Conservation (phyloP, 768 basidiomycete genomes). For the button mushroom (Agaricus bisporus) region DNA sequence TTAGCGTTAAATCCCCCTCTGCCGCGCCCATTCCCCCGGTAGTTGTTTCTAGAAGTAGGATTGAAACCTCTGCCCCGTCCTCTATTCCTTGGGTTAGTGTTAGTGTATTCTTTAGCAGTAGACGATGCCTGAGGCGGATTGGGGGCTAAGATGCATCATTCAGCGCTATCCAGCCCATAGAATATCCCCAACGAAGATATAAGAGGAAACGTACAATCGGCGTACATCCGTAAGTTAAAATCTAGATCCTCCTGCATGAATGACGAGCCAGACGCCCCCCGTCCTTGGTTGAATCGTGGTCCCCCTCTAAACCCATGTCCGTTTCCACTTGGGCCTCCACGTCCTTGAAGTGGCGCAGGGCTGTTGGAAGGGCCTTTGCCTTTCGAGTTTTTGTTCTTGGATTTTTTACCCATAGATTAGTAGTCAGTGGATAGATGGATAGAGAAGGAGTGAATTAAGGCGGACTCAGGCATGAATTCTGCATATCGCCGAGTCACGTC, state of each 20-base stretch:
- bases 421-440: no score
- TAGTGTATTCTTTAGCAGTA: background rate
- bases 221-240: conserved; percentile 18
- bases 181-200: background rate
- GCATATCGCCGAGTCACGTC: no score
- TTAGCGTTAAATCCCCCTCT: conserved; percentile 3
- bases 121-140: background rate
- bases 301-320: conserved; percentile 9
- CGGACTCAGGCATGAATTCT: no score
- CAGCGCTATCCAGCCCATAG: background rate
- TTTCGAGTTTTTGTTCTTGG: no score
- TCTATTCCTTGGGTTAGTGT: background rate
- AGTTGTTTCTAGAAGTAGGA: background rate
- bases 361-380: no score
- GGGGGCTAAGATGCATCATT: background rate
- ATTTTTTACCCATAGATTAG: no score
- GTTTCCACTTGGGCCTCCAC: conserved; percentile 5
- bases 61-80: background rate
- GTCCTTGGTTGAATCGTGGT: background rate
- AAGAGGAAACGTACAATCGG: conserved; percentile 17
- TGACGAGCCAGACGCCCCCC: conserved; percentile 13
- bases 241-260: conserved; percentile 18
- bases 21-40: conserved; percentile 15
- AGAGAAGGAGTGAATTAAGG: no score
- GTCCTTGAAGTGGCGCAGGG: background rate